phyloP scores from a whole-genome alignment of 2,329 filamentous ascomycete species.

The Fusarium xyrophilum region DNA sequence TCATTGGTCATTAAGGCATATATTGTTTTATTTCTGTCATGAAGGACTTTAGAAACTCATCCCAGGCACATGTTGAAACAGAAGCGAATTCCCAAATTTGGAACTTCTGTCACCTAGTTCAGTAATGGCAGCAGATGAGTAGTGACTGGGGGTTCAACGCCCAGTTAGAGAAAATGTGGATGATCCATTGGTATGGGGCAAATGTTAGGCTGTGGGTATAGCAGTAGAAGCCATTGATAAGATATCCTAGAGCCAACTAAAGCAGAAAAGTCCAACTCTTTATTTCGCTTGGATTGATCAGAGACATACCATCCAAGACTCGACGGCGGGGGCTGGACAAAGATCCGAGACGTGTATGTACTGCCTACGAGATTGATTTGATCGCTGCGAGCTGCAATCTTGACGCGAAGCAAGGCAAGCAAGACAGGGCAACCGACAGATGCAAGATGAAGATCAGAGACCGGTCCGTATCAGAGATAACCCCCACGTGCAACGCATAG shows the following conservation, averaged over 20 bases:
- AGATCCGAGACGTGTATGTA: not conserved
- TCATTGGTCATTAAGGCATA: not conserved
- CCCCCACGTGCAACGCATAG: constrained; percentile 16
- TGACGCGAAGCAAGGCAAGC: not conserved
- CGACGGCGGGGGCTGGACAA: not conserved
- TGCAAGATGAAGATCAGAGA: constrained; percentile 1
- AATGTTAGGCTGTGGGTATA: not conserved
- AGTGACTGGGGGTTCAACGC: not conserved
- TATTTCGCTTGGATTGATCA: not conserved
- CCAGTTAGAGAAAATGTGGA: not conserved
- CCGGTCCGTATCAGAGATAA: constrained; percentile 14
- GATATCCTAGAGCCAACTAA: not conserved
- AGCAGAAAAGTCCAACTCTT: not conserved
- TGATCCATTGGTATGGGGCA: not conserved
- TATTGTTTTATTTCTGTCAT: not conserved
- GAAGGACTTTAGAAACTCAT: not conserved
- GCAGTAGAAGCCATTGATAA: not conserved
- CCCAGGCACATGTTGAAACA: not conserved
- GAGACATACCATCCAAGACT: not conserved
- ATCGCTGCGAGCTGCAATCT: not conserved
- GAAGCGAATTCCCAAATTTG: not conserved
- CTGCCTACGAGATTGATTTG: not conserved
- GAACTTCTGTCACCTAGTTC: not conserved
- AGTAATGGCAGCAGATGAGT: not conserved
- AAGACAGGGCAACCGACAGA: not conserved